Conservation (phyloP, 2,329 filamentous ascomycete species). For the Penicillium sp. region DNA sequence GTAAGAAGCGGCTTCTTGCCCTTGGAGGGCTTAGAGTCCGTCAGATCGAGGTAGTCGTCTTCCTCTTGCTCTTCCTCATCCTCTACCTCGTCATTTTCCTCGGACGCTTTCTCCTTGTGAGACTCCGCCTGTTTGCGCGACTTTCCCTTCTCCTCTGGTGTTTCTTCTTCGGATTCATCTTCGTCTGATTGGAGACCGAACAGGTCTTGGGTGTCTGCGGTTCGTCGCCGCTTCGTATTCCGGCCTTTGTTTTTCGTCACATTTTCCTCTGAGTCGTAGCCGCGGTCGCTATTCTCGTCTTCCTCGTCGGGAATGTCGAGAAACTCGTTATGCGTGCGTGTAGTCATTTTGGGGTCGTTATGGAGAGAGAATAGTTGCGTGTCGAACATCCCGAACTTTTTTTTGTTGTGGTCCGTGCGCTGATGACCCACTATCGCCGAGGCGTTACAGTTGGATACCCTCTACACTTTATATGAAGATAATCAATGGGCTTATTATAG, state of each 20-base stretch:
- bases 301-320: slow-evolving; percentile 43
- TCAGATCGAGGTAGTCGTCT: slow-evolving; percentile 16
- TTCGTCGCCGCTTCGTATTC: slow-evolving; percentile 37
- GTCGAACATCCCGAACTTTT: slow-evolving; percentile 8
- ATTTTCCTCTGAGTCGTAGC: slow-evolving; percentile 51
- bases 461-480: too few relatives aligned
- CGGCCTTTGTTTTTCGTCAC: slow-evolving; percentile 46
- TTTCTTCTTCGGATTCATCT: slow-evolving; percentile 27
- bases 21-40: slow-evolving; percentile 2
- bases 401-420: slow-evolving; percentile 22
- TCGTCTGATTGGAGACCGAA: slow-evolving; percentile 55
- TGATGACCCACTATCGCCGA: not conserved
- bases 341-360: slow-evolving; percentile 35
- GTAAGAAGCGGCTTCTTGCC: slow-evolving; percentile 20
- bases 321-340: slow-evolving; percentile 45
- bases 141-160: slow-evolving; percentile 21
- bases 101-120: slow-evolving; percentile 6
- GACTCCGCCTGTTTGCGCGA: slow-evolving; percentile 8
- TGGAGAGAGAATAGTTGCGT: not conserved
- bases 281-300: slow-evolving; percentile 44
- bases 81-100: slow-evolving; percentile 18
- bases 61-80: slow-evolving; percentile 7
- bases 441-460: too few relatives aligned
- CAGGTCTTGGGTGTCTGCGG: slow-evolving; percentile 26
- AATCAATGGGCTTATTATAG: not conserved